Evolutionary conservation across 257 asterid genomes (phyloP).

Genomic region (Rauvolfia tetraphylla): DNA sequence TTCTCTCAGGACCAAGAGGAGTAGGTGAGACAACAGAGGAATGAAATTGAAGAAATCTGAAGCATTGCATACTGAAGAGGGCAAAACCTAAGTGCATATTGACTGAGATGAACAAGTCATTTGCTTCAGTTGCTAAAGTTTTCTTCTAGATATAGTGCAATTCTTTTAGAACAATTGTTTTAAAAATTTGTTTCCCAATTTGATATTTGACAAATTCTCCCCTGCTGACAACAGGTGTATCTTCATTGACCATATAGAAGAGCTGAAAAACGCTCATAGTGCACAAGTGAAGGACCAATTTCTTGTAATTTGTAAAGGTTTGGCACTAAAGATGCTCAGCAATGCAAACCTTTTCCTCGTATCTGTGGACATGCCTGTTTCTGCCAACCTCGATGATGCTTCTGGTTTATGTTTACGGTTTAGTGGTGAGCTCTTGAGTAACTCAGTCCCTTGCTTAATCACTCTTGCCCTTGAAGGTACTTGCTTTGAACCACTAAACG

Average conservation of each 20-base stretch:
- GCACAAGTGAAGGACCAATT: slow-evolving; percentile 56
- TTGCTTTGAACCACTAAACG: slow-evolving; percentile 69
- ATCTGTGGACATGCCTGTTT: slow-evolving; percentile 90
- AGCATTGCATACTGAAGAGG: background rate
- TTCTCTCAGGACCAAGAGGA: background rate
- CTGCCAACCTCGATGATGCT: slow-evolving; percentile 69
- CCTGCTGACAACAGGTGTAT: slow-evolving; percentile 53
- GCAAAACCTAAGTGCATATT: background rate
- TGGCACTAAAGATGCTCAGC: slow-evolving; percentile 81
- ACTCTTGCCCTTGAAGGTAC: slow-evolving; percentile 72
- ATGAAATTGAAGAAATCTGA: background rate
- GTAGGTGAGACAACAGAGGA: background rate
- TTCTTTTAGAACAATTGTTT: background rate
- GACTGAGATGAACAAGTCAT: background rate
- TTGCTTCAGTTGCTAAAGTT: background rate
- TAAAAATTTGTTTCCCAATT: background rate
- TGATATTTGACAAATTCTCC: slow-evolving; percentile 3
- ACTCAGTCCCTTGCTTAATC: slow-evolving; percentile 66
- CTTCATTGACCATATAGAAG: slow-evolving; percentile 64
- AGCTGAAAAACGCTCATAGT: slow-evolving; percentile 40
- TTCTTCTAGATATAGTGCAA: background rate
- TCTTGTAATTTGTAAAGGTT: slow-evolving; percentile 68
- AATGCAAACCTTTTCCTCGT: slow-evolving; percentile 72
- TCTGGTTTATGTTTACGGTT: slow-evolving; percentile 78
- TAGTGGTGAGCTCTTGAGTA: slow-evolving; percentile 82